Base-by-base conservation (phyloP, 2,329 filamentous ascomycete genomes). In the Neopestalotiopsis clavispora region DNA sequence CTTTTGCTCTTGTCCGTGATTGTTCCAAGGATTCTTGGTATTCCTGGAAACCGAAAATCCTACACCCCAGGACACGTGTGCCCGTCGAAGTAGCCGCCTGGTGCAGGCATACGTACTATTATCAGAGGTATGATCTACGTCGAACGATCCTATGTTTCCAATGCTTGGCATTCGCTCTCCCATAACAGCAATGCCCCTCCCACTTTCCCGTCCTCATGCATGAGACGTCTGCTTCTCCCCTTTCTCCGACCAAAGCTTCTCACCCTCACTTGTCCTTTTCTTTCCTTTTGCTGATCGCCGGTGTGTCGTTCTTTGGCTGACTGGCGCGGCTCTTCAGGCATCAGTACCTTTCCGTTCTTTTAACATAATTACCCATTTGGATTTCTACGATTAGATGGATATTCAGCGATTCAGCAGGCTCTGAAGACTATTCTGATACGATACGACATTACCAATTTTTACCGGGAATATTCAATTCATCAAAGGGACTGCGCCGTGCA, bases 361-460 rank as follows among this genome's bases (percentile, higher is more conserved):
- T 7, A 67, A 69, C 32, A 72, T 73, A 42, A 69, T 67, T 17
- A 42, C 23, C n/a, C 57, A 66, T 75, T 78, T 74, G 72, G 75
- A 69, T 68, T 73, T 72, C 71, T 69, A 77, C 73, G 67, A 72
- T 76, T 78, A 72, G 69, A 80, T 79, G 77, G 74, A 74, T 74
- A 70, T 72, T 75, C 74, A 75, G 74, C 74, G 75, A 74, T 86
- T 87, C 85, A 87, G 85, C 85, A 83, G 85, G 85, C 80, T 86
- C 85, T 87, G 85, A 87, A 85, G 82, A 71, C 73, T 72, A 68
- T 71, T 20, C 3, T n/a, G 61, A 69, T 68, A 32, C 71, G 67
- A 70, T 59, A 66, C 67, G 71, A 68, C 67, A 72, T 30, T 62
- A 45, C 62, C 60, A 42, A 65, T 49, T 14, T 23, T 67, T 68